Percentiles rank a stretch among this genome's conserved stretches.
These are phyloP conservation scores for Kokia cookei DNA, from an alignment of 441 rosid species.

Conservation along the genomic window DNA sequence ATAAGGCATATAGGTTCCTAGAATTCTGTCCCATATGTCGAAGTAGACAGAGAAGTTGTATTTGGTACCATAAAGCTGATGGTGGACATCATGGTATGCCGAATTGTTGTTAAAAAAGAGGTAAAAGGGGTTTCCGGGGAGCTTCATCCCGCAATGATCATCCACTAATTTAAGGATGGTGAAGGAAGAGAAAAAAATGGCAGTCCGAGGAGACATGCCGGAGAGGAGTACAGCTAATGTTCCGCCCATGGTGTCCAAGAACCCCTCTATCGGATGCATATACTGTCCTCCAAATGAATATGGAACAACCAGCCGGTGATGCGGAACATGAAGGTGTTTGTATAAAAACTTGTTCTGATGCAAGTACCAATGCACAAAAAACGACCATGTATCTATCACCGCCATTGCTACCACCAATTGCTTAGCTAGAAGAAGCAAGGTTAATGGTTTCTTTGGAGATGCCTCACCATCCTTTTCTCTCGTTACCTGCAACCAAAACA, in stretches of 20 bases:
- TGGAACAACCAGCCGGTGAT: constrained; percentile 82
- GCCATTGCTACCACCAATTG: constrained; percentile 71
- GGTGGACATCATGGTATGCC: constrained; percentile 91
- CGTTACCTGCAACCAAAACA: no score
- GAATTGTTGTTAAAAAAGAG: constrained; percentile 74
- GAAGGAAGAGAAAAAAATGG: constrained; percentile 76
- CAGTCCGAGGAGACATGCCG: constrained; percentile 79
- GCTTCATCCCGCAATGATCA: constrained; percentile 86
- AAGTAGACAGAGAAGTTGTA: constrained; percentile 97
- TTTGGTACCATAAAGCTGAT: constrained; percentile 80
- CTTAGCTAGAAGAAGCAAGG: constrained; percentile 35
- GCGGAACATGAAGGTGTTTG: constrained; percentile 71
- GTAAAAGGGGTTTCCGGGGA: constrained; percentile 91
- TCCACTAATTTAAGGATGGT: constrained; percentile 79
- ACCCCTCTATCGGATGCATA: constrained; percentile 77
- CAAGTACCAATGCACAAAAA: constrained; percentile 82
- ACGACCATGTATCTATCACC: constrained; percentile 77
- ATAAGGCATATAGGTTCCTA: constrained; percentile 91
- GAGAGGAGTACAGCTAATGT: constrained; percentile 61
- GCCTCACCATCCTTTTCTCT: no score
- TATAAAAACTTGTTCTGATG: constrained; percentile 79
- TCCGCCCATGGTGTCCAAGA: constrained; percentile 75
- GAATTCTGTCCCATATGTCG: constrained; percentile 78
- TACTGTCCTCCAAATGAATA: constrained; percentile 76
- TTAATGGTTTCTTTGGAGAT: no score